These are phyloP conservation scores for Chimonanthus salicifolius DNA, from an alignment of 164 flowering plant genomes.

Conservation along the genomic window DNA sequence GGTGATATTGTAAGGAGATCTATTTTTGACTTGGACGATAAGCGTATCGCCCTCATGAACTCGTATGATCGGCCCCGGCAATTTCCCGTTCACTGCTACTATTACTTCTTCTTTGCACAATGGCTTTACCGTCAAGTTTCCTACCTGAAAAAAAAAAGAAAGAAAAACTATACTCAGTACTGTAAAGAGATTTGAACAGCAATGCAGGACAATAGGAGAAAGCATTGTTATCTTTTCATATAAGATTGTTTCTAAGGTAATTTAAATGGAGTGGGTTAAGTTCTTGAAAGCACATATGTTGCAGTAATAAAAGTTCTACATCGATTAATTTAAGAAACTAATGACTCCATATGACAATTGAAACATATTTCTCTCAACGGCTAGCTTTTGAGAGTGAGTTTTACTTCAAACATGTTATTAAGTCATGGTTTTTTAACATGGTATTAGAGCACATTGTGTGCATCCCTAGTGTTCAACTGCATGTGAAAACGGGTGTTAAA, in stretches of 20 bases:
- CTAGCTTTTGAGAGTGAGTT: no score
- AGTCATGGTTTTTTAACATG: no score
- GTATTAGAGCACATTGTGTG: no score
- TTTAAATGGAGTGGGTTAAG: not conserved
- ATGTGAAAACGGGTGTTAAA: no score
- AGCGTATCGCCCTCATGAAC: conserved; percentile 21
- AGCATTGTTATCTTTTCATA: not conserved
- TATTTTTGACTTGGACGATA: conserved; percentile 17
- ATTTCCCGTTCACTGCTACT: conserved; percentile 14
- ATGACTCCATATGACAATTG: no score
- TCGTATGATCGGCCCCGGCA: conserved; percentile 19
- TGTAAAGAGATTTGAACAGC: not conserved
- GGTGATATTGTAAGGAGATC: conserved; percentile 20
- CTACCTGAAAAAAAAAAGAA: conserved; percentile 9
- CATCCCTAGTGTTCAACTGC: no score
- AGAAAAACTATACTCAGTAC: not conserved
- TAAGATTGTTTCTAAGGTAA: not conserved
- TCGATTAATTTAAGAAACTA: no score
- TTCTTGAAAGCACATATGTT: not conserved
- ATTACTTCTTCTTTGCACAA: conserved; percentile 14
- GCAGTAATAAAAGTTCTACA: no score
- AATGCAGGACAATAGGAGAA: not conserved
- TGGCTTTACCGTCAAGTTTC: conserved; percentile 1
- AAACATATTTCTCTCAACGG: no score
- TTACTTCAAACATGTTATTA: no score